These are phyloP conservation scores for Carnegiea gigantea DNA, from an alignment of 179 eudicot species.

Conservation along the genomic window DNA sequence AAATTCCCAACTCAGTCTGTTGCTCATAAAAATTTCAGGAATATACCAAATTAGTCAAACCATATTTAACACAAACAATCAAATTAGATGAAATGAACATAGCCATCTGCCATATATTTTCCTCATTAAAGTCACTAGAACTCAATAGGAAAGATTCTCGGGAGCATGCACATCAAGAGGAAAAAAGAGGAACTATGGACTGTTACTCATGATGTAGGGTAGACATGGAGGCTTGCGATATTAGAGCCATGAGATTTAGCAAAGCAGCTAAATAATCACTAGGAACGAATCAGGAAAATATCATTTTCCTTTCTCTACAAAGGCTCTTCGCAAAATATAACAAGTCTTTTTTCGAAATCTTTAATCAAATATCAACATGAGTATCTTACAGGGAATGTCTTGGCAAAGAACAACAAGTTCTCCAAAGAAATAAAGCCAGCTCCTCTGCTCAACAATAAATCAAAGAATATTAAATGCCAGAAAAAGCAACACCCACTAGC, in stretches of 20 bases:
- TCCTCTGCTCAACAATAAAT: slow-evolving; percentile 55
- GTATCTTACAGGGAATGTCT: slow-evolving; percentile 68
- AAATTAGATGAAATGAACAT: background rate
- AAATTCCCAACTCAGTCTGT: background rate
- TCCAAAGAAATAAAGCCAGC: slow-evolving; percentile 93
- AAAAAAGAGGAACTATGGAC: background rate
- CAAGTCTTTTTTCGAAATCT: background rate
- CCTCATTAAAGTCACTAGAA: too few relatives aligned
- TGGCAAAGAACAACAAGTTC: slow-evolving; percentile 83
- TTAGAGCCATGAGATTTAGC: background rate
- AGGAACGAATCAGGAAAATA: too few relatives aligned
- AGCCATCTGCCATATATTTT: background rate
- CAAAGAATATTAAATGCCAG: slow-evolving; percentile 4
- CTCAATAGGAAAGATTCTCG: background rate
- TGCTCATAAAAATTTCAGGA: background rate
- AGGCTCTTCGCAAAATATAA: background rate
- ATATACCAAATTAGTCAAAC: background rate
- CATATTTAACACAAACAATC: background rate
- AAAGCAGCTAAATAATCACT: background rate
- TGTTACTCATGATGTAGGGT: background rate
- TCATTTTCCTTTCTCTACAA: background rate
- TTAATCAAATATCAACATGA: background rate
- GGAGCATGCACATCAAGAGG: background rate
- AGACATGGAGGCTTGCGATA: background rate
- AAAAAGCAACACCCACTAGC: background rate